Evolutionary conservation across 805 yeast genomes (phyloP).

Genomic region (Pichia occidentalis): DNA sequence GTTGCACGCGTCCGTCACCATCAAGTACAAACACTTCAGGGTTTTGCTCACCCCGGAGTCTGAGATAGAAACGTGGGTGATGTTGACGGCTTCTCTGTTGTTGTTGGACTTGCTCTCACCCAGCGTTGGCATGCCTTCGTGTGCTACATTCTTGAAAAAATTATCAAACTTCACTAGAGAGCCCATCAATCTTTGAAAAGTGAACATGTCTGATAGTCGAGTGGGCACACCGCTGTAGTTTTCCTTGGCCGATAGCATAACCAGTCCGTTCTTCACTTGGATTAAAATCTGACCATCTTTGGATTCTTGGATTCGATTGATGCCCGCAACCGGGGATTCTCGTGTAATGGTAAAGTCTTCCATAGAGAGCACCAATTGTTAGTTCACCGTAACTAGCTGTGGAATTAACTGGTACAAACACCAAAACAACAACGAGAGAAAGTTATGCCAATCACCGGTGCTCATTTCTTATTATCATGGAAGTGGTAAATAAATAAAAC

Average conservation of each 20-base stretch:
- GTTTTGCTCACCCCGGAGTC: constrained; percentile 14
- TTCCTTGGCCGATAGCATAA: constrained; percentile 9
- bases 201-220: constrained; percentile 10
- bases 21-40: constrained; percentile 7
- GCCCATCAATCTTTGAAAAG: constrained; percentile 8
- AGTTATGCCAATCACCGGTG: too few species aligned
- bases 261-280: constrained; percentile 11
- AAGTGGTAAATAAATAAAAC: too few species aligned
- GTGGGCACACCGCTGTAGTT: constrained; percentile 1
- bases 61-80: constrained; percentile 11
- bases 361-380: constrained; percentile 3
- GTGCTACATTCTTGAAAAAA: constrained; percentile 8
- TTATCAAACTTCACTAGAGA: constrained; percentile 12
- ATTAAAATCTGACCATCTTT: constrained; percentile 16
- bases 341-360: constrained; percentile 10
- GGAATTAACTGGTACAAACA: too few species aligned
- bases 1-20: constrained; percentile 16
- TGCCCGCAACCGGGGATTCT: constrained; percentile 5
- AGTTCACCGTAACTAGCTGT: too few species aligned
- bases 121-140: constrained; percentile 10
- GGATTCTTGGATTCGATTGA: constrained; percentile 9
- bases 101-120: constrained; percentile 12
- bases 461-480: too few species aligned
- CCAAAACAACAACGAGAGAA: too few species aligned
- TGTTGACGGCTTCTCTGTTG: constrained; percentile 5